These are phyloP conservation scores for Kazachstania bromeliacearum DNA, from an alignment of 805 yeast species.

Conservation along the genomic window DNA sequence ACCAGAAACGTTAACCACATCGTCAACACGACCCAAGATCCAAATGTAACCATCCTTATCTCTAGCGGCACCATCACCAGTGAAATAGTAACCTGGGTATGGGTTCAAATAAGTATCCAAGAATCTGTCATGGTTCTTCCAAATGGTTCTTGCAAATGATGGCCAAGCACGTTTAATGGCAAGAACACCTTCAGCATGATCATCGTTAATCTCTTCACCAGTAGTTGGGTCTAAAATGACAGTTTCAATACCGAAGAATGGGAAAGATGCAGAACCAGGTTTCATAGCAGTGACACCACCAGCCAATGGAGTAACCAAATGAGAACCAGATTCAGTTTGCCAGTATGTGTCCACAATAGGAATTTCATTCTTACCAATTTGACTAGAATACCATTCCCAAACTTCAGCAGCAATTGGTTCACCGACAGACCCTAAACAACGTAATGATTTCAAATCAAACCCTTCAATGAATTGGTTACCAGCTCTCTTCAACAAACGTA, in stretches of 20 bases:
- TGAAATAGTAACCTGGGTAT: constrained; percentile 72
- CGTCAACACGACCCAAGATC: constrained; percentile 83
- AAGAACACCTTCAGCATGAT: constrained; percentile 72
- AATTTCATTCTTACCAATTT: constrained; percentile 59
- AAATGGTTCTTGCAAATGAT: constrained; percentile 73
- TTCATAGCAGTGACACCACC: constrained; percentile 70
- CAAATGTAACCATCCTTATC: constrained; percentile 78
- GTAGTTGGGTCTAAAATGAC: constrained; percentile 64
- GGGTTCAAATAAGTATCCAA: constrained; percentile 77
- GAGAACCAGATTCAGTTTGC: constrained; percentile 86
- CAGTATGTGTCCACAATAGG: constrained; percentile 78
- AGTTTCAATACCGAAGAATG: constrained; percentile 74
- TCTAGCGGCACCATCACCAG: constrained; percentile 87
- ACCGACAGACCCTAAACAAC: constrained; percentile 76
- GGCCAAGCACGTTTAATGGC: constrained; percentile 74
- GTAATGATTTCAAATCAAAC: constrained; percentile 52
- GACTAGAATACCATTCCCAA: constrained; percentile 78
- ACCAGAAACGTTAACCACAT: constrained; percentile 80
- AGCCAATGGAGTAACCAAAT: constrained; percentile 67
- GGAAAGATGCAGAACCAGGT: constrained; percentile 80
- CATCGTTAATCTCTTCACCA: constrained; percentile 59
- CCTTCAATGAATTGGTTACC: constrained; percentile 55
- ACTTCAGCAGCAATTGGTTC: constrained; percentile 81
- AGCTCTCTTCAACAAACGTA: constrained; percentile 65
- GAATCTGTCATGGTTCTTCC: constrained; percentile 65